These are phyloP conservation scores for Penicillium antarcticum DNA, from an alignment of 495 filamentous ascomycete genomes.

Conservation along the genomic window DNA sequence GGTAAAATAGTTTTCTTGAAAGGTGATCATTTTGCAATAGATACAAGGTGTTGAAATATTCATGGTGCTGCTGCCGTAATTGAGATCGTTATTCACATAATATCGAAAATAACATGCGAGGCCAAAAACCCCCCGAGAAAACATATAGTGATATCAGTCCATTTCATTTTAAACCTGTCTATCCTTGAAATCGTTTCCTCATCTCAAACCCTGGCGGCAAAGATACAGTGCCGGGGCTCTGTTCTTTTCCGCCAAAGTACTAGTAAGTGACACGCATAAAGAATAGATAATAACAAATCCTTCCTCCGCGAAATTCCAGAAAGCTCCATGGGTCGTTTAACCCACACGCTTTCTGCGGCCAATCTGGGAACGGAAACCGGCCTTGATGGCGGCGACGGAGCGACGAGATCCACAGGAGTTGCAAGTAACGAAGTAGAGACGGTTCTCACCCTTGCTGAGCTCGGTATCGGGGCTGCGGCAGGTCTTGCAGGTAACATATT, in stretches of 20 bases:
- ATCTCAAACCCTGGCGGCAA: constrained; percentile 12
- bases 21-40: no score
- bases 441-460: constrained; percentile 97
- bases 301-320: constrained; percentile 14
- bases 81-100: no score
- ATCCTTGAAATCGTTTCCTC: constrained; percentile 22
- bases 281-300: constrained; percentile 23
- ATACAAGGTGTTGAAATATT: no score
- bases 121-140: neutral
- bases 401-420: constrained; percentile 88
- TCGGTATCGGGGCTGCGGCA: constrained; percentile 93
- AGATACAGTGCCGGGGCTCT: constrained; percentile 8
- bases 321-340: constrained; percentile 22
- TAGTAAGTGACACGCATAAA: constrained; percentile 21
- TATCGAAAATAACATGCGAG: neutral
- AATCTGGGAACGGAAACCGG: constrained; percentile 97
- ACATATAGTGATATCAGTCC: constrained; percentile 13
- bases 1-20: no score
- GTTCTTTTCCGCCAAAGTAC: constrained; percentile 11
- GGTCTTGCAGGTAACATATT: constrained; percentile 98
- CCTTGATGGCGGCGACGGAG: constrained; percentile 96
- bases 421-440: constrained; percentile 80
- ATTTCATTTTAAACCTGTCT: constrained; percentile 24
- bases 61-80: no score
- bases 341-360: constrained; percentile 78